Conservation (phyloP, 2,329 filamentous ascomycete species). For the Xylariaceae sp. region DNA sequence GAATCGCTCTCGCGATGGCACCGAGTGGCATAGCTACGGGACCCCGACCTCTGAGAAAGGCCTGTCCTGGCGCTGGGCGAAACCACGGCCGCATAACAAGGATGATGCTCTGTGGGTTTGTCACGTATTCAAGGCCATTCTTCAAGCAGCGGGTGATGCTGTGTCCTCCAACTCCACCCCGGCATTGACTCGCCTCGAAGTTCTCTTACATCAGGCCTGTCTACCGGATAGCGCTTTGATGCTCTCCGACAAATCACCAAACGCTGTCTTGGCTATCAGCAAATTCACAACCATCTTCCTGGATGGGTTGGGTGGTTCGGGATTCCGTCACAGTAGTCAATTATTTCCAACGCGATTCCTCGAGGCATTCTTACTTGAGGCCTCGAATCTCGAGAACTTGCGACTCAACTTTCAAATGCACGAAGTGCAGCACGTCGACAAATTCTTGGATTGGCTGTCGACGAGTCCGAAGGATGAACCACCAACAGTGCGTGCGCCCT, state of each 20-base stretch:
- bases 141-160: slow-evolving; percentile 40
- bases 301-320: slow-evolving; percentile 20
- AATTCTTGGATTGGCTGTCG: slow-evolving; percentile 41
- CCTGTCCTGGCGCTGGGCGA: neutral
- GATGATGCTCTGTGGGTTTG: neutral
- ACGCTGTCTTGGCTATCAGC: slow-evolving; percentile 39
- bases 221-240: slow-evolving; percentile 46
- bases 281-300: slow-evolving; percentile 47
- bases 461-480: neutral
- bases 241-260: slow-evolving; percentile 39
- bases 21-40: slow-evolving; percentile 56
- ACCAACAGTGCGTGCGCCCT: neutral
- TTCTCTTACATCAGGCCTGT: slow-evolving; percentile 38
- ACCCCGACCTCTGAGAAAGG: slow-evolving; percentile 17
- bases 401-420: slow-evolving; percentile 47
- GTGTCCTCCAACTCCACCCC: slow-evolving; percentile 15
- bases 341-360: neutral
- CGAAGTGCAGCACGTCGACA: slow-evolving; percentile 11
- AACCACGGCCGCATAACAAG: neutral
- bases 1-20: slow-evolving; percentile 47
- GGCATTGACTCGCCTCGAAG: slow-evolving; percentile 44
- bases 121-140: slow-evolving; percentile 39
- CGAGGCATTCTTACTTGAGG: slow-evolving; percentile 21
- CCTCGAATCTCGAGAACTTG: slow-evolving; percentile 47
- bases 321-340: neutral